Conservation (phyloP, 768 basidiomycete species). For the Coprinellus micaceus region DNA sequence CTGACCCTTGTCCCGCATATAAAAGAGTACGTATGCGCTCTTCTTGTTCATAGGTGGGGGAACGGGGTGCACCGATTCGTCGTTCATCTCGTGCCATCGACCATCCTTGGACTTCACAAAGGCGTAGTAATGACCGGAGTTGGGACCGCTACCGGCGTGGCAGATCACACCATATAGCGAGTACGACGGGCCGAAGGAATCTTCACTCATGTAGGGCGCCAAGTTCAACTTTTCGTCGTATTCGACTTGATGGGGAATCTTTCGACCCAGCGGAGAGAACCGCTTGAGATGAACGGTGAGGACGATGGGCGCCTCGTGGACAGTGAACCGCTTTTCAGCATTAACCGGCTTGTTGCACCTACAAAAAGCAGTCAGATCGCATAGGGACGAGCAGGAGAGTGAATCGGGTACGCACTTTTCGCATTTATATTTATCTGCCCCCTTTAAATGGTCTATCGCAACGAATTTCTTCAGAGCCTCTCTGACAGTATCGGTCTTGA, state of each 20-base stretch:
- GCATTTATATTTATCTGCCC: slow-evolving; percentile 96
- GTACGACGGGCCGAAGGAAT: slow-evolving; percentile 73
- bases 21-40: slow-evolving; percentile 93
- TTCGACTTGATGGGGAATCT: slow-evolving; percentile 72
- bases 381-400: background rate
- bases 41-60: slow-evolving; percentile 56
- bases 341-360: slow-evolving; percentile 91
- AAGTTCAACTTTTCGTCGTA: slow-evolving; percentile 77
- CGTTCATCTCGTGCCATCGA: slow-evolving; percentile 92
- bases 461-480: slow-evolving; percentile 80
- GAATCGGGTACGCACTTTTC: slow-evolving; percentile 70
- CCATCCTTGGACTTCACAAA: slow-evolving; percentile 69
- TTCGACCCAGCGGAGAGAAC: slow-evolving; percentile 87
- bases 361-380: background rate
- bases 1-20: slow-evolving; percentile 78
- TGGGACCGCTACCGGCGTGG: slow-evolving; percentile 89
- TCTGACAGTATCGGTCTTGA: slow-evolving; percentile 54
- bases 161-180: slow-evolving; percentile 88
- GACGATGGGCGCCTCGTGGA: slow-evolving; percentile 83
- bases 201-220: slow-evolving; percentile 79
- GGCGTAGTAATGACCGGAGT: slow-evolving; percentile 94
- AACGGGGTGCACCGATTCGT: slow-evolving; percentile 61
- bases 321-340: slow-evolving; percentile 86
- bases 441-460: slow-evolving; percentile 76
- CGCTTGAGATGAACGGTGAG: slow-evolving; percentile 94